A percentile compares a stretch with the other conserved stretches of the same genome.
Evolutionary conservation across 2,329 filamentous ascomycete genomes (phyloP).

Genomic region (Dactylonectria macrodidyma): DNA sequence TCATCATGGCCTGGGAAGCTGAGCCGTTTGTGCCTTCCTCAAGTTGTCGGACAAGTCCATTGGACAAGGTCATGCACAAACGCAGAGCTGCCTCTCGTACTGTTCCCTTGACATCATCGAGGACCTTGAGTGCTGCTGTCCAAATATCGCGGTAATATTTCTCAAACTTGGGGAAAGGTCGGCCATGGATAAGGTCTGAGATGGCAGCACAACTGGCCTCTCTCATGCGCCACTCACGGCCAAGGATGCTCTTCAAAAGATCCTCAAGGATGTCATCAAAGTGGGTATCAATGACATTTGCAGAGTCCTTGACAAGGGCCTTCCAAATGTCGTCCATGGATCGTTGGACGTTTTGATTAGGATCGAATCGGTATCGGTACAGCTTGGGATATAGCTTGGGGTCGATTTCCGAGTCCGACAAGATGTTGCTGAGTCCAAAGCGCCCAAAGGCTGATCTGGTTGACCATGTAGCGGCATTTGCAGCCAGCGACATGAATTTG

Average conservation of each 20-base stretch:
- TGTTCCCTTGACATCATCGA: constrained; percentile 96
- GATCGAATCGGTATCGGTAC: constrained; percentile 94
- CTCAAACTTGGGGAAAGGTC: constrained; percentile 83
- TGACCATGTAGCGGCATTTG: constrained; percentile 97
- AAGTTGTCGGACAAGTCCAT: constrained; percentile 86
- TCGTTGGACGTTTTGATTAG: constrained; percentile 90
- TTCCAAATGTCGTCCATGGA: constrained; percentile 99
- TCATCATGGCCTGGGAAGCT: constrained; percentile 84
- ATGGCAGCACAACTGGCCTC: constrained; percentile 94
- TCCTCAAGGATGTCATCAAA: constrained; percentile 94
- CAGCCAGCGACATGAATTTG: constrained; percentile 97
- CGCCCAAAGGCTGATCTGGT: constrained; percentile 96
- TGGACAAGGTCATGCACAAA: constrained; percentile 87
- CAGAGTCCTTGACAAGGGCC: constrained; percentile 91
- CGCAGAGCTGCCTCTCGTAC: constrained; percentile 86
- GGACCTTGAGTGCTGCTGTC: constrained; percentile 87
- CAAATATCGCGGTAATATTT: constrained; percentile 89
- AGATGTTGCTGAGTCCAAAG: constrained; percentile 91
- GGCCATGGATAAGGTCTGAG: constrained; percentile 87
- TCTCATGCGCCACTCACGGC: constrained; percentile 92
- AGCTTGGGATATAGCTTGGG: constrained; percentile 96
- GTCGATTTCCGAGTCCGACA: constrained; percentile 90
- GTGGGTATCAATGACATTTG: constrained; percentile 81
- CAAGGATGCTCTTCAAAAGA: constrained; percentile 86
- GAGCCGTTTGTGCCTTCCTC: constrained; percentile 82